A percentile compares a stretch with the other conserved stretches of the same genome.
These are phyloP conservation scores for Helichrysum umbraculigerum DNA, from an alignment of 129 eudicot species.

Conservation along the genomic window DNA sequence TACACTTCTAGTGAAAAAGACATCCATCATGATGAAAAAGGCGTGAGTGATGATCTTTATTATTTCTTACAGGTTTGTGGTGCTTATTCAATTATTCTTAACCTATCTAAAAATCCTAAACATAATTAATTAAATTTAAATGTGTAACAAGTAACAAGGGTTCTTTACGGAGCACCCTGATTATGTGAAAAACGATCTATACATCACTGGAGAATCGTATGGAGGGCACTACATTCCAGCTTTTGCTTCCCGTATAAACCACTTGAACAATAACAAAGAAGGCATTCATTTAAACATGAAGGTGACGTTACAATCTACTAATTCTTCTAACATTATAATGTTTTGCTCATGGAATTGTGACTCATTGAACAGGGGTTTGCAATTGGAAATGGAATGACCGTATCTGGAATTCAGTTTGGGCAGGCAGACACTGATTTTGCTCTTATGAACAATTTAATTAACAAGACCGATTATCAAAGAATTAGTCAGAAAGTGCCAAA, in stretches of 20 bases:
- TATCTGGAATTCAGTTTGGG: slow-evolving; percentile 65
- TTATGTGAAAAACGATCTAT: slow-evolving; percentile 57
- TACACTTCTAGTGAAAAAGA: slow-evolving; percentile 54
- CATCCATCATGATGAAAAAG: slow-evolving; percentile 65
- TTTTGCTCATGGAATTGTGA: slow-evolving; percentile 10
- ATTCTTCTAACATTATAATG: not conserved
- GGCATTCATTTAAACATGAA: slow-evolving; percentile 70
- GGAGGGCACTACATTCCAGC: slow-evolving; percentile 95
- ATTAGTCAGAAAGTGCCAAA: slow-evolving; percentile 38
- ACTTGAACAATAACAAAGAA: slow-evolving; percentile 66
- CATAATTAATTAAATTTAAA: not conserved
- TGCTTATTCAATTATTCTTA: not conserved
- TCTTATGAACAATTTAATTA: slow-evolving; percentile 42
- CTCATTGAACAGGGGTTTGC: slow-evolving; percentile 65
- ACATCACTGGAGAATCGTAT: slow-evolving; percentile 87
- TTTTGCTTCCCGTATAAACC: slow-evolving; percentile 66
- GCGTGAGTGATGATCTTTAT: slow-evolving; percentile 75
- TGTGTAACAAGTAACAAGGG: slow-evolving; percentile 36
- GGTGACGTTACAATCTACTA: slow-evolving; percentile 30
- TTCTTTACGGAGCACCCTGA: slow-evolving; percentile 70
- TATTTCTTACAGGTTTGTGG: slow-evolving; percentile 72
- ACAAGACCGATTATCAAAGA: slow-evolving; percentile 31
- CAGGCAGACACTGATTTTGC: slow-evolving; percentile 62
- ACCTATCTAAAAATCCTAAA: not conserved
- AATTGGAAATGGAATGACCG: slow-evolving; percentile 83